Percentiles rank a stretch among this genome's conserved stretches.
Conservation (phyloP, 768 basidiomycete genomes). For the Asterophora parasitica region DNA sequence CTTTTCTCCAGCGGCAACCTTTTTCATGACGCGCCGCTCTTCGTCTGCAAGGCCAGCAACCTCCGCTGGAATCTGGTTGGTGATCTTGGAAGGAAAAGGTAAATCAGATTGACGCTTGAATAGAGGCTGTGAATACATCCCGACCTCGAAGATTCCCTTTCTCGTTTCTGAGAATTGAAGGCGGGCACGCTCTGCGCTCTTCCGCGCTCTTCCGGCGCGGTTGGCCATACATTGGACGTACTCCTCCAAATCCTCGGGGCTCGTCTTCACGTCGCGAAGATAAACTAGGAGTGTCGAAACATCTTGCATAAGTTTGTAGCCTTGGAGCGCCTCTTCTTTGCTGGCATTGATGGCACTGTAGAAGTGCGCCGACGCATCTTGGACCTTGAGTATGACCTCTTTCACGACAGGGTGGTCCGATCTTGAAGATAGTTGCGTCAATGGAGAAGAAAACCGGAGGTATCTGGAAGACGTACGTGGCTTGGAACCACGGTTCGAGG, state of each 20-base stretch:
- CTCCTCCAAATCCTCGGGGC: background rate
- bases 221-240: background rate
- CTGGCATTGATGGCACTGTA: slow-evolving; percentile 11
- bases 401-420: slow-evolving; percentile 11
- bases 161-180: background rate
- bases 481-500: slow-evolving; percentile 7
- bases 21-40: background rate
- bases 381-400: slow-evolving; percentile 14
- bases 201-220: background rate
- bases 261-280: background rate
- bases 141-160: background rate
- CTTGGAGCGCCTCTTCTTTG: slow-evolving; percentile 2
- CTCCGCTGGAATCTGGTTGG: slow-evolving; percentile 9
- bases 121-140: background rate
- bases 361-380: slow-evolving; percentile 7
- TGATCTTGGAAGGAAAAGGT: slow-evolving; percentile 6
- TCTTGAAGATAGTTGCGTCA: slow-evolving; percentile 1
- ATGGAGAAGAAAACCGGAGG: background rate
- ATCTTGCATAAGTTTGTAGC: slow-evolving; percentile 1
- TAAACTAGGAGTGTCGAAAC: background rate
- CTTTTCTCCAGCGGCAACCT: slow-evolving; percentile 7
- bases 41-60: slow-evolving; percentile 10
- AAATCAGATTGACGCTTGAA: background rate
- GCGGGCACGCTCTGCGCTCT: background rate
- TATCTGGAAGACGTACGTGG: slow-evolving; percentile 5